A percentile compares a stretch with the other conserved stretches of the same genome.
These are phyloP conservation scores for Thelonectria olida DNA, from an alignment of 2,329 filamentous ascomycete species.

Conservation along the genomic window DNA sequence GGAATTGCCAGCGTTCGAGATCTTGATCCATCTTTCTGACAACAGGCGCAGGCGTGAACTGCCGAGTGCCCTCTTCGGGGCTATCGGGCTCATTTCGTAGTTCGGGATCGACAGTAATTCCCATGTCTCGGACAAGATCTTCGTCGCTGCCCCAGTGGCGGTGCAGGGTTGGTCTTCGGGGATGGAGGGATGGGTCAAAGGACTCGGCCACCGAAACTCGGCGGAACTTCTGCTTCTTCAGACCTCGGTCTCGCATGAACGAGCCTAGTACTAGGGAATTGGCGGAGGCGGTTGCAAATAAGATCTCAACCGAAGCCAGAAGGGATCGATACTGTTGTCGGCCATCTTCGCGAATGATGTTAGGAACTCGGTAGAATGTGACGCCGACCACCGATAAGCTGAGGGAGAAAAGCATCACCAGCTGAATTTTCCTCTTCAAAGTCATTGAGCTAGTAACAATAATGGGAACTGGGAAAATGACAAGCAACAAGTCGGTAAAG, in stretches of 20 bases:
- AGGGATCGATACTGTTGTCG: constrained; percentile 89
- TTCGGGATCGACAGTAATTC: constrained; percentile 70
- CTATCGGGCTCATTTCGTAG: constrained; percentile 52
- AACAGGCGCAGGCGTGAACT: constrained; percentile 49
- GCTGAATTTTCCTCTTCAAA: constrained; percentile 79
- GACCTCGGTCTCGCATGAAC: constrained; percentile 87
- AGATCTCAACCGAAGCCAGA: constrained; percentile 87
- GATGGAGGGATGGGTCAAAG: constrained; percentile 56
- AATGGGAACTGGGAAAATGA: constrained; percentile 89
- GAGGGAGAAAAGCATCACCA: constrained; percentile 83
- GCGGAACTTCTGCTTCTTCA: constrained; percentile 89
- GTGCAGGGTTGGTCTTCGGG: constrained; percentile 61
- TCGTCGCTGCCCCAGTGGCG: constrained; percentile 90
- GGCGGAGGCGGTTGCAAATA: constrained; percentile 86
- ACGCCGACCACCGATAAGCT: constrained; percentile 83
- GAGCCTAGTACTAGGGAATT: constrained; percentile 92
- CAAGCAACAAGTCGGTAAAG: constrained; percentile 85
- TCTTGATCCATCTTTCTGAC: constrained; percentile 44
- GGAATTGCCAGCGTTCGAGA: constrained; percentile 59
- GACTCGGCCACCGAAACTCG: constrained; percentile 71
- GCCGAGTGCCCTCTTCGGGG: constrained; percentile 40
- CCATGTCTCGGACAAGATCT: constrained; percentile 83
- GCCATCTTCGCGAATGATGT: constrained; percentile 75
- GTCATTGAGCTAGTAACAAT: constrained; percentile 82
- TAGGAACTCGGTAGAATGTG: constrained; percentile 82